A percentile compares a stretch with the other conserved stretches of the same genome.
phyloP scores from a whole-genome alignment of 495 filamentous ascomycete species.

The Penicillium pancosmium region DNA sequence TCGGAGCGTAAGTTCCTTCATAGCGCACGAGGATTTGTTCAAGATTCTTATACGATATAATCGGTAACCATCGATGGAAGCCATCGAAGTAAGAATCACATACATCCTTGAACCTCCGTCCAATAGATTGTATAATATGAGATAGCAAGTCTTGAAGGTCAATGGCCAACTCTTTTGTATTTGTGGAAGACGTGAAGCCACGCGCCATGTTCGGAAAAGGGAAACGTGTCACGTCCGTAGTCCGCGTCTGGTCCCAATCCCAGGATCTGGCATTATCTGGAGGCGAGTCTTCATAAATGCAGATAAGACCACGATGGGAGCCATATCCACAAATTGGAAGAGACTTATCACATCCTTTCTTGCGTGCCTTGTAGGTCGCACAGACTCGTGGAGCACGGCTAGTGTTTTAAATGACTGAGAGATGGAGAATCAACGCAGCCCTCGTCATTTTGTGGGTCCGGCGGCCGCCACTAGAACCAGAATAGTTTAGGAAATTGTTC shows the following conservation, averaged over 20 bases:
- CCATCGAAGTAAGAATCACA: constrained; percentile 6
- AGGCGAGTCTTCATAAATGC: constrained; percentile 14
- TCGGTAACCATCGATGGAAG: constrained; percentile 6
- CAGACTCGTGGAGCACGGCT: constrained; percentile 21
- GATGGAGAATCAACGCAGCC: background rate
- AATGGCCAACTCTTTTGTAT: background rate
- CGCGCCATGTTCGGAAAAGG: background rate
- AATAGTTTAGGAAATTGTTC: background rate
- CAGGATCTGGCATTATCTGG: constrained; percentile 5
- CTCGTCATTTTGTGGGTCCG: background rate
- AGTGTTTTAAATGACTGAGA: background rate
- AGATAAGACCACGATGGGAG: constrained; percentile 15
- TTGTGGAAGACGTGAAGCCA: background rate
- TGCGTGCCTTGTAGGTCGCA: constrained; percentile 34
- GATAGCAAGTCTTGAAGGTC: background rate
- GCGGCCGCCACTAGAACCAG: background rate
- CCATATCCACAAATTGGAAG: constrained; percentile 38
- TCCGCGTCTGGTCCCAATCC: background rate
- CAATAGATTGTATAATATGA: constrained; percentile 27
- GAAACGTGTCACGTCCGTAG: background rate
- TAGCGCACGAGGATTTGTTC: background rate
- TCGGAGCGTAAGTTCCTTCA: background rate
- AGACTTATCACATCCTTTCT: constrained; percentile 41
- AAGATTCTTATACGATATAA: constrained; percentile 6
- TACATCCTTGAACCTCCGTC: constrained; percentile 12